Evolutionary conservation across 1,284 basidiomycete species (phyloP).

Genomic region (Cutaneotrichosporon dermatis): DNA sequence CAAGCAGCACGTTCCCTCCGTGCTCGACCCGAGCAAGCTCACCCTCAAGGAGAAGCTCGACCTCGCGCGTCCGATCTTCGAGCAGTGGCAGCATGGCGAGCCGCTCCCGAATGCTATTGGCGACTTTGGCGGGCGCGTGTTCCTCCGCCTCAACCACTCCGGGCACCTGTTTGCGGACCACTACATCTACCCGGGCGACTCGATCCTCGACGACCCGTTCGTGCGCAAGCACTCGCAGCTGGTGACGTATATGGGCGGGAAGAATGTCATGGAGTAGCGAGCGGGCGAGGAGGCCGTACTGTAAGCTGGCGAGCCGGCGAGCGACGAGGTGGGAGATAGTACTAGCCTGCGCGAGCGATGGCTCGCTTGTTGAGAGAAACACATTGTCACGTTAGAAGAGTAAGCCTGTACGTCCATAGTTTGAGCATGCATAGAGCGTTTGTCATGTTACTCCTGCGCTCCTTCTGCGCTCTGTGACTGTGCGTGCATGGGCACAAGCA

Average conservation of each 20-base stretch:
- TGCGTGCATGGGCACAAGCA: too few relatives aligned
- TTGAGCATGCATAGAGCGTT: too few relatives aligned
- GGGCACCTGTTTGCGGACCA: constrained; percentile 33
- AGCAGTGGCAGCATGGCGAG: not conserved
- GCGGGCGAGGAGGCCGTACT: not conserved
- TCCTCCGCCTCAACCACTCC: constrained; percentile 22
- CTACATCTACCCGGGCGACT: constrained; percentile 25
- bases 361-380: too few relatives aligned
- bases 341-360: too few relatives aligned
- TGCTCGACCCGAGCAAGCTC: not conserved
- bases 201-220: constrained; percentile 28
- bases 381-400: too few relatives aligned
- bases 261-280: not conserved
- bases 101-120: constrained; percentile 20
- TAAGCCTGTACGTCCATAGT: too few relatives aligned
- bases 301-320: too few relatives aligned
- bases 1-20: not conserved
- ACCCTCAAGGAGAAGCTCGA: not conserved
- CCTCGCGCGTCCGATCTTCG: not conserved
- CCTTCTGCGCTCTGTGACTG: too few relatives aligned
- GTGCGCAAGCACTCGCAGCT: constrained; percentile 24
- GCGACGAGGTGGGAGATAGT: too few relatives aligned
- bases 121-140: constrained; percentile 32
- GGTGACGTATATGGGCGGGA: constrained; percentile 18
- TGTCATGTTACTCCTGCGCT: too few relatives aligned